Percentiles rank a stretch among this genome's conserved stretches.
Conservation (phyloP, 140 eudicot species). For the Anethum foeniculum region DNA sequence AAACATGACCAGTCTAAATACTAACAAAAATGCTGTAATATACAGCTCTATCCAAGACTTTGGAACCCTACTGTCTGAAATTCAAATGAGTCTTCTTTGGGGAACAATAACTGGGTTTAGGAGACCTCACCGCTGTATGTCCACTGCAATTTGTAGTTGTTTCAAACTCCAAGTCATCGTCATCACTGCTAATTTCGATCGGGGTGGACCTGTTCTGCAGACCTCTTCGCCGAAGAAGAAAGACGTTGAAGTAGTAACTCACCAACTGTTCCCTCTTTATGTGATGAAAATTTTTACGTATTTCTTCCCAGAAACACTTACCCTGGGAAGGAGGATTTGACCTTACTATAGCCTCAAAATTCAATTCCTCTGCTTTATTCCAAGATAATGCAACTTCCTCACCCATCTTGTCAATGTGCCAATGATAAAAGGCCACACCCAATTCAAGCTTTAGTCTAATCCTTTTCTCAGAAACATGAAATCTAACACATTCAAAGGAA, state of each 20-base stretch:
- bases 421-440: constrained; percentile 46
- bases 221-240: constrained; percentile 55
- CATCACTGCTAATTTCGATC: constrained; percentile 58
- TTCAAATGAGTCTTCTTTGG: constrained; percentile 50
- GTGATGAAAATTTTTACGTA: constrained; percentile 27
- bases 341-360: constrained; percentile 41
- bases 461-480: constrained; percentile 51
- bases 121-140: constrained; percentile 19
- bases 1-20: background rate
- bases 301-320: constrained; percentile 51
- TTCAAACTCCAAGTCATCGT: constrained; percentile 57
- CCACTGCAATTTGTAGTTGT: constrained; percentile 23
- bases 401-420: constrained; percentile 67
- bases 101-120: constrained; percentile 52
- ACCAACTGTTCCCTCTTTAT: constrained; percentile 47
- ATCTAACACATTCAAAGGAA: constrained; percentile 60
- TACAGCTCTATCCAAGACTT: constrained; percentile 9
- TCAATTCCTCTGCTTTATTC: constrained; percentile 44
- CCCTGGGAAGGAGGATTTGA: constrained; percentile 40
- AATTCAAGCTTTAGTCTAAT: constrained; percentile 46
- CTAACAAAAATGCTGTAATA: constrained; percentile 14
- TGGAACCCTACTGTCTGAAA: constrained; percentile 23
- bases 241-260: constrained; percentile 72
- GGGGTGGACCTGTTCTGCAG: constrained; percentile 55
- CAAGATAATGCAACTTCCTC: constrained; percentile 57